Conservation (phyloP, 2,329 filamentous ascomycete genomes). For the Ceratocystis destructans region DNA sequence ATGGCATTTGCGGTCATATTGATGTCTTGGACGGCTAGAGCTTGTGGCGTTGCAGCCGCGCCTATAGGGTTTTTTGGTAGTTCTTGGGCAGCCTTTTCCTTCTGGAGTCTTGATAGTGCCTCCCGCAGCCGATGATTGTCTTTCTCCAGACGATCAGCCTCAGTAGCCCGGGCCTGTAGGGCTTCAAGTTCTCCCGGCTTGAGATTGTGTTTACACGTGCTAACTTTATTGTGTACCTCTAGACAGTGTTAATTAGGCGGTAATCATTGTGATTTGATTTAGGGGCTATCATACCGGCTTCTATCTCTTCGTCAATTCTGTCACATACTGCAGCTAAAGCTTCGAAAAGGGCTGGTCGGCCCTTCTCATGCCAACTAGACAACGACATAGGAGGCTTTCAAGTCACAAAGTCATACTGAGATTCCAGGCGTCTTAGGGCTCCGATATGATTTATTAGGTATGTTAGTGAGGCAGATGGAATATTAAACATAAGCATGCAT, state of each 20-base stretch:
- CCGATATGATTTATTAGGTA: background rate
- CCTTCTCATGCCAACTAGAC: constrained; percentile 30
- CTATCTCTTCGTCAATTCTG: constrained; percentile 29
- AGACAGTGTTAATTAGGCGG: background rate
- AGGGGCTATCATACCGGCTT: constrained; percentile 25
- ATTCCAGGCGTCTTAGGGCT: background rate
- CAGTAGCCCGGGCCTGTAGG: constrained; percentile 25
- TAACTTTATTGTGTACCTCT: constrained; percentile 20
- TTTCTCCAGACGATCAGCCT: constrained; percentile 28
- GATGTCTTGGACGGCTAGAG: constrained; percentile 9
- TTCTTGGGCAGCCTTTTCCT: constrained; percentile 22
- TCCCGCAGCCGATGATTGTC: constrained; percentile 32
- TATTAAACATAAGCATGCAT: constrained; percentile 5
- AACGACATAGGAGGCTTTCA: constrained; percentile 20
- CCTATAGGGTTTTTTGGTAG: background rate
- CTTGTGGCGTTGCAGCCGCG: constrained; percentile 9
- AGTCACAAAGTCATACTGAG: constrained; percentile 10
- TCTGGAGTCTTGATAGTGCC: constrained; percentile 25
- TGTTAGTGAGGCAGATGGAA: background rate
- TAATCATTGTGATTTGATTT: background rate
- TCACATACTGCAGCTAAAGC: constrained; percentile 31
- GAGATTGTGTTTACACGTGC: constrained; percentile 21
- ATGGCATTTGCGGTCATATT: background rate
- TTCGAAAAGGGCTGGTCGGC: constrained; percentile 30
- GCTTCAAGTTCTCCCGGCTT: constrained; percentile 26